Evolutionary conservation across 257 asterid genomes (phyloP).

Genomic region (Sherardia arvensis): DNA sequence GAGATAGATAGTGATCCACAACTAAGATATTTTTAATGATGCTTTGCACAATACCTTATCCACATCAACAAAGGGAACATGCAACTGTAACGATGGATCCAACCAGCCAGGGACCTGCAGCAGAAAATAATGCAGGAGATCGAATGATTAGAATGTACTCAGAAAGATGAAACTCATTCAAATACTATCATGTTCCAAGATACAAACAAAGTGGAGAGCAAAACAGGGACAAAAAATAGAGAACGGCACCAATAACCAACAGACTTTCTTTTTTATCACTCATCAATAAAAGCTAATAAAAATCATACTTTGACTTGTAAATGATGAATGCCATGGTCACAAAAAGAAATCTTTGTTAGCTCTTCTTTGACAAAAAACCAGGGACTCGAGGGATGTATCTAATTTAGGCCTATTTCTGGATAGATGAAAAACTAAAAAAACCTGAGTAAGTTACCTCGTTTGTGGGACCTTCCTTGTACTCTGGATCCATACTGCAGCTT

Average conservation of each 20-base stretch:
- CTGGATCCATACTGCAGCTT: conserved; percentile 26
- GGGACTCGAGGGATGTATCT: background rate
- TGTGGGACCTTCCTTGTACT: conserved; percentile 20
- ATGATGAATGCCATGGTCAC: background rate
- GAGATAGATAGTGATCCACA: background rate
- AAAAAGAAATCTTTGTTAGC: background rate
- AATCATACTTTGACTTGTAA: background rate
- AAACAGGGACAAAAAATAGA: background rate
- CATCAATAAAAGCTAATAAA: background rate
- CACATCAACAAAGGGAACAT: conserved; percentile 84
- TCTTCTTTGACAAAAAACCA: background rate
- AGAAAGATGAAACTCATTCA: conserved; percentile 7
- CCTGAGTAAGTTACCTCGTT: conserved; percentile 20
- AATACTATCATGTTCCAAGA: background rate
- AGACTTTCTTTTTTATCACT: background rate
- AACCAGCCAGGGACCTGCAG: conserved; percentile 83
- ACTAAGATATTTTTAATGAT: background rate
- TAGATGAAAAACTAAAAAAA: background rate
- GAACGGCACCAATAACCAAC: background rate
- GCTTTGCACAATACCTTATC: conserved; percentile 62
- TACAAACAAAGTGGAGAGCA: background rate
- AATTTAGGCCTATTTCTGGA: background rate
- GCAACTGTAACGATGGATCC: conserved; percentile 67
- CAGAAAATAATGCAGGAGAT: conserved; percentile 14
- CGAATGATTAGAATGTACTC: background rate